Evolutionary conservation across 2,329 filamentous ascomycete genomes (phyloP).

Genomic region (Colletotrichum scovillei): DNA sequence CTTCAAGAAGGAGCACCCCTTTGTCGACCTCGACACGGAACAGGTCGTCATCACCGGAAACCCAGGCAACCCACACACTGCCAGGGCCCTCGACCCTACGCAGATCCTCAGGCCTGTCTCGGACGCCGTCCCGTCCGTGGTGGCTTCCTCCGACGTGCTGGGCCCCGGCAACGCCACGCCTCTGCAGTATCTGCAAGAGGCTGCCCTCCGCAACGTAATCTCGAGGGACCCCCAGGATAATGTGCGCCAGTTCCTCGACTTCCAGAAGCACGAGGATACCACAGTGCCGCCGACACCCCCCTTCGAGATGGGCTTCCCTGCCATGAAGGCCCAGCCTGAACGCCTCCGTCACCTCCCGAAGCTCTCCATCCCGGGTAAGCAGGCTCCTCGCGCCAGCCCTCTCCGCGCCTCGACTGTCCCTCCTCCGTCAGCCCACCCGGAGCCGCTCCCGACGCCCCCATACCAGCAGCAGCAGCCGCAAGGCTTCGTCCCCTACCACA

Average conservation of each 20-base stretch:
- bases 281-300: constrained; percentile 78
- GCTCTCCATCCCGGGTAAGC: constrained; percentile 66
- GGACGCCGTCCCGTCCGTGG: constrained; percentile 82
- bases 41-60: constrained; percentile 83
- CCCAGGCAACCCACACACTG: constrained; percentile 79
- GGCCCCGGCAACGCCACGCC: constrained; percentile 74
- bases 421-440: constrained; percentile 41
- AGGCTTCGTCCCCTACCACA: constrained; percentile 61
- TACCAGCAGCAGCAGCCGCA: constrained; percentile 38
- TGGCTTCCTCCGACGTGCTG: constrained; percentile 91
- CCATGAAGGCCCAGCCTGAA: constrained; percentile 59
- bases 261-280: constrained; percentile 74
- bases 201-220: constrained; percentile 76
- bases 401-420: constrained; percentile 44
- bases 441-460: constrained; percentile 36
- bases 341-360: constrained; percentile 70
- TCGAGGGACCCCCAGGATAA: constrained; percentile 89
- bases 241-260: constrained; percentile 88
- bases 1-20: constrained; percentile 81
- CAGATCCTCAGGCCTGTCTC: constrained; percentile 74
- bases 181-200: constrained; percentile 78
- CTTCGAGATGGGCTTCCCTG: constrained; percentile 69
- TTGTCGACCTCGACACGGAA: constrained; percentile 69
- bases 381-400: constrained; percentile 41
- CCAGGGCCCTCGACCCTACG: constrained; percentile 65